These are phyloP conservation scores for Saccharomycopsis sp. DNA, from an alignment of 805 yeast genomes.

Conservation along the genomic window DNA sequence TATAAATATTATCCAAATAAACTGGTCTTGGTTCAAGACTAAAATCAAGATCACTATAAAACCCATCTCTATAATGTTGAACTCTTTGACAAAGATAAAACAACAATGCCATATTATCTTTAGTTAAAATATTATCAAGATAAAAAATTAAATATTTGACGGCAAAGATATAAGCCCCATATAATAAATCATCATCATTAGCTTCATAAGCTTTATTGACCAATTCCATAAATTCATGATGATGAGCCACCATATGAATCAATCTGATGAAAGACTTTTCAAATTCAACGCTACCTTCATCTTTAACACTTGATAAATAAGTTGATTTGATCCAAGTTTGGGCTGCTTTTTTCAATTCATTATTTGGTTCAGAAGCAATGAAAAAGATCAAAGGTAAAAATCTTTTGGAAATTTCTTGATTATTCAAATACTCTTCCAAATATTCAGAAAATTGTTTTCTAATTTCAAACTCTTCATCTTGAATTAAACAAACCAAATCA, in stretches of 20 bases:
- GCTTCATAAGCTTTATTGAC: constrained; percentile 21
- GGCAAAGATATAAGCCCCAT: constrained; percentile 43
- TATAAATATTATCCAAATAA: constrained; percentile 39
- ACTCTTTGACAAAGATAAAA: constrained; percentile 70
- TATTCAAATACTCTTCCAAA: constrained; percentile 41
- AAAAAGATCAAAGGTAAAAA: constrained; percentile 62
- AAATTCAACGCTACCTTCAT: constrained; percentile 40
- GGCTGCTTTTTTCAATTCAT: constrained; percentile 36
- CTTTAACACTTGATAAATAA: constrained; percentile 22
- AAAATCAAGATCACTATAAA: constrained; percentile 28
- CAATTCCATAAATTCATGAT: constrained; percentile 47
- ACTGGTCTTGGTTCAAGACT: constrained; percentile 18
- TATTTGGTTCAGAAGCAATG: constrained; percentile 66
- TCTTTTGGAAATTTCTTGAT: constrained; percentile 46
- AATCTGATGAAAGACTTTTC: constrained; percentile 62
- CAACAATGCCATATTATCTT: constrained; percentile 59
- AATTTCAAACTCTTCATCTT: constrained; percentile 54
- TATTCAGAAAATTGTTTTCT: constrained; percentile 40
- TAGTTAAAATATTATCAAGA: constrained; percentile 47
- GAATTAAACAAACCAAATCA: constrained; percentile 46
- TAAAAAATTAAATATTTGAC: constrained; percentile 51
- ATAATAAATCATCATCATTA: constrained; percentile 19
- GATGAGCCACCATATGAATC: constrained; percentile 64
- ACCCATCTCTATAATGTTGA: constrained; percentile 63
- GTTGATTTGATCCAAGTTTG: constrained; percentile 67